Evolutionary conservation across 2,329 filamentous ascomycete species (phyloP).

Genomic region (Sclerotinia minor): DNA sequence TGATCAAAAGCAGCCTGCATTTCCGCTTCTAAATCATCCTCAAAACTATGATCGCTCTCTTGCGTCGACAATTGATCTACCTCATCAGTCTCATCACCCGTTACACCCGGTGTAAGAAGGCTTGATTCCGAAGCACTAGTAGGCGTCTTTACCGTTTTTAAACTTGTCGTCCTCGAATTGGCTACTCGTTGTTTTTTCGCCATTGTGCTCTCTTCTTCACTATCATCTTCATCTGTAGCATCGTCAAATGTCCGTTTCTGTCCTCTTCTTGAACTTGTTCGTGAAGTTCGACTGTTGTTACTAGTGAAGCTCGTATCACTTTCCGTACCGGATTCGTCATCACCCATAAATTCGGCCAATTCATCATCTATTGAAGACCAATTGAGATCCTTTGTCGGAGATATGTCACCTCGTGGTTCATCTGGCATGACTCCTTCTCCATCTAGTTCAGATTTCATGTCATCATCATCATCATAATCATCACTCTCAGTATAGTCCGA

Average conservation of each 20-base stretch:
- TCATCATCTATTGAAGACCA: constrained; percentile 69
- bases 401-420: constrained; percentile 51
- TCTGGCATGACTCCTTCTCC: constrained; percentile 52
- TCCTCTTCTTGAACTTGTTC: constrained; percentile 30
- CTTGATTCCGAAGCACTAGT: constrained; percentile 45
- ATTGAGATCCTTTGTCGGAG: constrained; percentile 60
- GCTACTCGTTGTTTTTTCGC: constrained; percentile 55
- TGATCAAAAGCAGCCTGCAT: constrained; percentile 48
- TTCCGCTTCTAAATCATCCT: constrained; percentile 56
- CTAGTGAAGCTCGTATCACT: constrained; percentile 32
- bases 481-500: constrained; percentile 42
- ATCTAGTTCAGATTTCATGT: constrained; percentile 45
- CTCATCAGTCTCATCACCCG: constrained; percentile 45
- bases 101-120: constrained; percentile 47
- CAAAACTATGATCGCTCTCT: constrained; percentile 34
- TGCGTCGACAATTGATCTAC: constrained; percentile 37
- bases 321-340: constrained; percentile 53
- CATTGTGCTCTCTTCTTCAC: constrained; percentile 50
- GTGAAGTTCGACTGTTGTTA: constrained; percentile 32
- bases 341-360: constrained; percentile 69
- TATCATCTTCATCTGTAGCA: constrained; percentile 49
- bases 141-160: constrained; percentile 50
- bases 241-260: constrained; percentile 40
- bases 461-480: constrained; percentile 40
- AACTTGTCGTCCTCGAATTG: constrained; percentile 48